Evolutionary conservation across 2,329 filamentous ascomycete genomes (phyloP), one percentile per base, ranked within the genome.

Genomic region (Nemania sp.): DNA sequence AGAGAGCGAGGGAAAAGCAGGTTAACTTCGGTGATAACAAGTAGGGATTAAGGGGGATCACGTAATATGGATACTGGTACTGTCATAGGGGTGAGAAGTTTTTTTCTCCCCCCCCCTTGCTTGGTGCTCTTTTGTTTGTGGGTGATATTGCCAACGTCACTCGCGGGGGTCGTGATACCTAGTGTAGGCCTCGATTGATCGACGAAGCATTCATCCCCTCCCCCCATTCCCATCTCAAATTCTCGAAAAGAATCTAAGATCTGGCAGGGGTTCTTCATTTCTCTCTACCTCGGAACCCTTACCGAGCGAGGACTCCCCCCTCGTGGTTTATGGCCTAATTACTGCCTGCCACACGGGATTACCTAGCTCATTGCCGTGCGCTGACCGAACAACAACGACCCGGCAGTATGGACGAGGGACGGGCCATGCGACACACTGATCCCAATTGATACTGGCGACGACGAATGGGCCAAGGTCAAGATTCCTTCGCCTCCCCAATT

Each of bases 381-480:
- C 67, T 67, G 68, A 67, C 64, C 68, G 60, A 65, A 58, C 45
- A 15, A 34, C 47, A 29, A 7, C 25, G 65, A 69, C 69, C 69
- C 68, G 68, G 66, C 63, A 62, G 67, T 63, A 60, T 67, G 68
- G 68, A 59, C 66, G 63, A 66, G 65, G n/a, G n/a, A n/a, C n/a
- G n/a, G n/a, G 47, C 65, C 64, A 63, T 58, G 54, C 57, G 62
- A 61, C 60, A 60, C 50, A 63, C 51, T 54, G 39, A 29, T 29
- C 25, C 25, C 7, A 29, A 29, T 29, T 48, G 29, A 56, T 34
- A 43, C n/a, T 40, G 21, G n/a, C 45, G 32, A 51, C 32, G 20
- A 10, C 45, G 25, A 42, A 25, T 60, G 42, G 42, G 25, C 34
- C 40, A 47, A 42, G 48, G 45, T 50, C 43, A 55, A 55, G 18